phyloP scores from a whole-genome alignment of 2,329 filamentous ascomycete species.

The Xylaria sp. region DNA sequence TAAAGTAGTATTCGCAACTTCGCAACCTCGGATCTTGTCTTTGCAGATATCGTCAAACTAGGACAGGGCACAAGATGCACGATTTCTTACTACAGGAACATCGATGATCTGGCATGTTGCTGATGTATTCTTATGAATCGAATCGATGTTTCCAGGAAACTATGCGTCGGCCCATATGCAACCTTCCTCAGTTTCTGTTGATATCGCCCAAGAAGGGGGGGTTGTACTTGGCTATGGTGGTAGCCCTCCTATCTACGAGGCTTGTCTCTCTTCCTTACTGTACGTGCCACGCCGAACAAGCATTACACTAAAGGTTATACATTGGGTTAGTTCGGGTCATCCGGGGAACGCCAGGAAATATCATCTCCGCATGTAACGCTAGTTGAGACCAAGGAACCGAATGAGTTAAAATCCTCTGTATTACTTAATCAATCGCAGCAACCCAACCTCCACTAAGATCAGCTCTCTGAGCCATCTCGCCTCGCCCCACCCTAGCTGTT shows the following conservation, averaged over 20 bases:
- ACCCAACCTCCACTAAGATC: background rate
- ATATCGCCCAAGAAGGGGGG: background rate
- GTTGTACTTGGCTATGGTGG: background rate
- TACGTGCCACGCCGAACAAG: slow-evolving; percentile 23
- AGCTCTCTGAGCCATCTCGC: background rate
- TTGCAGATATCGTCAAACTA: background rate
- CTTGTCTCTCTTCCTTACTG: slow-evolving; percentile 21
- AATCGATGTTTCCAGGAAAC: background rate
- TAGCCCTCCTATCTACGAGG: background rate
- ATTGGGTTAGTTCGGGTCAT: slow-evolving; percentile 25
- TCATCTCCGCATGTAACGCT: slow-evolving; percentile 23
- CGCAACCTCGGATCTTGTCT: background rate
- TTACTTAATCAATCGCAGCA: background rate
- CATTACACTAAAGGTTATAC: slow-evolving; percentile 18
- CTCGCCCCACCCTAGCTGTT: background rate
- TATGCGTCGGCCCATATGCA: background rate
- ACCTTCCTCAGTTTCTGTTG: background rate
- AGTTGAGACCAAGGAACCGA: slow-evolving; percentile 6
- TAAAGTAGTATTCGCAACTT: slow-evolving; percentile 17
- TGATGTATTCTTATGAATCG: background rate
- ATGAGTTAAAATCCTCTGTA: background rate
- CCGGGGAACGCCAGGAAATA: slow-evolving; percentile 17
- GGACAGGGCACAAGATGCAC: background rate
- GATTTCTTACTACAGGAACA: background rate
- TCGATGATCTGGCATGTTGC: background rate